These are phyloP conservation scores for Scheffersomyces amazonensis DNA, from an alignment of 805 yeast species.

Conservation along the genomic window DNA sequence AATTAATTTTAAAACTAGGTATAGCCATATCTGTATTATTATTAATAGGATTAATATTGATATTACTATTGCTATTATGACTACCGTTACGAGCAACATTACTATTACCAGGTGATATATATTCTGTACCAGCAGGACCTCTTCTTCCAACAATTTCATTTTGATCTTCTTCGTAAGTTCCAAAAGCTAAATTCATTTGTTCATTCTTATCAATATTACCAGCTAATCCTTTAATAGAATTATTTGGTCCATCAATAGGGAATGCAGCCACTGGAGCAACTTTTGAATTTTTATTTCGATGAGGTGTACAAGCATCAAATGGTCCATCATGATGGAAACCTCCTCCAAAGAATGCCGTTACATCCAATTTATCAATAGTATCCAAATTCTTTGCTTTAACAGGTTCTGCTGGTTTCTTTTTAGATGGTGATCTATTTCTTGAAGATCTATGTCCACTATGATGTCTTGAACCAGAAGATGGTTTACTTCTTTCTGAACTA, in stretches of 20 bases:
- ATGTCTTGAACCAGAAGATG: constrained; percentile 2
- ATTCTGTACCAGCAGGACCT: constrained; percentile 4
- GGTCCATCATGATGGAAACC: constrained; percentile 99
- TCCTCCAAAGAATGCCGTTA: constrained; percentile 89
- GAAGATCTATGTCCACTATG: constrained; percentile 12
- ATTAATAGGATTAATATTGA: not conserved
- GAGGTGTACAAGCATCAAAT: constrained; percentile 97
- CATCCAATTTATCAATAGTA: constrained; percentile 93
- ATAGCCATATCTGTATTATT: not conserved
- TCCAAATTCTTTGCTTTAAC: constrained; percentile 74
- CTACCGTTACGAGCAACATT: not conserved
- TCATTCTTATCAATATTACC: constrained; percentile 44
- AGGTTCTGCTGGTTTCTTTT: constrained; percentile 37
- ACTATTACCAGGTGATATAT: not conserved
- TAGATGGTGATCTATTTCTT: constrained; percentile 30
- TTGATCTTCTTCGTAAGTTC: constrained; percentile 51
- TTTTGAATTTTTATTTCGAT: constrained; percentile 71
- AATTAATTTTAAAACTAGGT: constrained; percentile 8
- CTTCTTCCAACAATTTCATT: constrained; percentile 35
- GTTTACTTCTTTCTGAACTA: not conserved
- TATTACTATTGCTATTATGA: not conserved
- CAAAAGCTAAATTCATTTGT: constrained; percentile 75
- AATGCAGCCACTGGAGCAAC: constrained; percentile 94
- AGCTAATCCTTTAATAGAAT: constrained; percentile 69
- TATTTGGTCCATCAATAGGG: constrained; percentile 94